Evolutionary conservation across 2,329 filamentous ascomycete species (phyloP).

Genomic region (Penicillium expansum): DNA sequence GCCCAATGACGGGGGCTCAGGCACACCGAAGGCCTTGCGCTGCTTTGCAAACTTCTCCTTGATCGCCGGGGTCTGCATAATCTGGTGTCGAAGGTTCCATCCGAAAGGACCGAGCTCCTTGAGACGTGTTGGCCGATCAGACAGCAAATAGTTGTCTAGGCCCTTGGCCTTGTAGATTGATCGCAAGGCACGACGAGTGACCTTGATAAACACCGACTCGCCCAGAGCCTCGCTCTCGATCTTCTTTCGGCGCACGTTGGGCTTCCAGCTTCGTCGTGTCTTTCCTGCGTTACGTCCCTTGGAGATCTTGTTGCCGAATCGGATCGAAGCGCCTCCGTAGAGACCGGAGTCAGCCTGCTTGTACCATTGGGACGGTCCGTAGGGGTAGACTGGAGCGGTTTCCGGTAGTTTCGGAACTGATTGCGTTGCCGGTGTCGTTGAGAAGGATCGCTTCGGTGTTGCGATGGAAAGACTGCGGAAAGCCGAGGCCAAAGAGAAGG

Average conservation of each 20-base stretch:
- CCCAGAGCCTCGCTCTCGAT: constrained; percentile 46
- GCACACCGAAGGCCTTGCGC: constrained; percentile 64
- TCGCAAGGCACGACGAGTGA: constrained; percentile 46
- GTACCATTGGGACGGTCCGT: constrained; percentile 43
- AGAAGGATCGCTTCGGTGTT: constrained; percentile 39
- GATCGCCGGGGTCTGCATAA: constrained; percentile 75
- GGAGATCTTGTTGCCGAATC: constrained; percentile 52
- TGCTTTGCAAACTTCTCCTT: constrained; percentile 65
- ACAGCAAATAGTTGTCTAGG: constrained; percentile 86
- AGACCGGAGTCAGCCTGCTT: constrained; percentile 50
- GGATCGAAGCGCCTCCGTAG: constrained; percentile 47
- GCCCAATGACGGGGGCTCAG: constrained; percentile 47
- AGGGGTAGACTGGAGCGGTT: constrained; percentile 48
- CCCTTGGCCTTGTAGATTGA: constrained; percentile 80
- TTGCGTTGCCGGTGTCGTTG: constrained; percentile 35
- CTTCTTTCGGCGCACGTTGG: constrained; percentile 50
- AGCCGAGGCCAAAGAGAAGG: constrained; percentile 37
- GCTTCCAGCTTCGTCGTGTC: constrained; percentile 49
- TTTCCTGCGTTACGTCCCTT: constrained; percentile 50
- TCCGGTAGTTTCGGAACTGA: constrained; percentile 35
- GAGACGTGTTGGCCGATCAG: constrained; percentile 71
- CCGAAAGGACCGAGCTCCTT: constrained; percentile 85
- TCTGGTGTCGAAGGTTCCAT: constrained; percentile 83
- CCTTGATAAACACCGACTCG: constrained; percentile 45
- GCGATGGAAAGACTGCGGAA: constrained; percentile 41